phyloP scores from a whole-genome alignment of 345 rosid species.

The Citrus unshiu region DNA sequence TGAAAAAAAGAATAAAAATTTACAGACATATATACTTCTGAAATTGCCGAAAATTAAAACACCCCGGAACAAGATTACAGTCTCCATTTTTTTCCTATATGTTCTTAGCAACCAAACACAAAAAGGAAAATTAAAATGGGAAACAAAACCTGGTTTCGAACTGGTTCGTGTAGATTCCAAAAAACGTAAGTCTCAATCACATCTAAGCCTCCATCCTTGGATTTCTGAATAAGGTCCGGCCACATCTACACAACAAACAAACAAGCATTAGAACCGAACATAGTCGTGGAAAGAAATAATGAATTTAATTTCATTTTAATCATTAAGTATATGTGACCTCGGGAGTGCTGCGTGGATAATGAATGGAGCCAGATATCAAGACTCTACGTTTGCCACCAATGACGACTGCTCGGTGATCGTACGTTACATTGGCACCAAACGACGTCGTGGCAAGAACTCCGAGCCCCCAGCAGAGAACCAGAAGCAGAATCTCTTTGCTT shows the following conservation, averaged over 20 bases:
- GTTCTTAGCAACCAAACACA: constrained; percentile 23
- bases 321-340: constrained; percentile 36
- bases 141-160: constrained; percentile 60
- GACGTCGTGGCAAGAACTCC: constrained; percentile 31
- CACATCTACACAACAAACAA: constrained; percentile 67
- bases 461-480: constrained; percentile 14
- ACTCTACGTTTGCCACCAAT: constrained; percentile 74
- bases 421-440: constrained; percentile 59
- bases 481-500: constrained; percentile 14
- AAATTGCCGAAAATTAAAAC: not conserved
- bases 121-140: not conserved
- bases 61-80: not conserved
- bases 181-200: constrained; percentile 91
- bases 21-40: not conserved
- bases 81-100: not conserved
- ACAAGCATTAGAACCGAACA: not conserved
- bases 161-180: constrained; percentile 87
- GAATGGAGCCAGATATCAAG: constrained; percentile 88
- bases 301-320: too few species aligned
- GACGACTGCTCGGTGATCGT: constrained; percentile 74
- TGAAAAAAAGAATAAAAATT: not conserved
- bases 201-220: constrained; percentile 94
- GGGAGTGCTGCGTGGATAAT: constrained; percentile 93
- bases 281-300: too few species aligned
- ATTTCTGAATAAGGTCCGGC: constrained; percentile 90